Conservation (phyloP, 179 eudicot species). For the Sideroxylon spinosum region DNA sequence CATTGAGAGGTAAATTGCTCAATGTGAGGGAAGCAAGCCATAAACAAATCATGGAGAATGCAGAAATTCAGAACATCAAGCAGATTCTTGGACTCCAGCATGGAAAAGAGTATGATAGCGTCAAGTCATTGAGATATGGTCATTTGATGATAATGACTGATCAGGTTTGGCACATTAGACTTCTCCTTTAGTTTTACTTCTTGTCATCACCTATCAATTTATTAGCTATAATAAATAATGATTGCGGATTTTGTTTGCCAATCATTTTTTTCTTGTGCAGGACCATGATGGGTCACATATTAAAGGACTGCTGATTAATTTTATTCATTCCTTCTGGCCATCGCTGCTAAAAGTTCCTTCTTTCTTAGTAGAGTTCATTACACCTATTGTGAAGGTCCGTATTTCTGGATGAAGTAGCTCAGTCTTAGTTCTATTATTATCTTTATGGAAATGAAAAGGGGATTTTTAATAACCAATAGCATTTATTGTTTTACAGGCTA, state of each 20-base stretch:
- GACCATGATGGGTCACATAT: constrained; percentile 99
- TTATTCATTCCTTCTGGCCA: constrained; percentile 92
- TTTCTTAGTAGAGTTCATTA: constrained; percentile 71
- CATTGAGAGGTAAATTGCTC: constrained; percentile 83
- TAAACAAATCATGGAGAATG: constrained; percentile 68
- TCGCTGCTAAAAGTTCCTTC: constrained; percentile 69
- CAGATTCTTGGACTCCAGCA: constrained; percentile 86
- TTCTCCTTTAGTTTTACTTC: not conserved
- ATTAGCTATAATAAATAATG: not conserved
- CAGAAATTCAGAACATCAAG: constrained; percentile 68
- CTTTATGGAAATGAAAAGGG: not conserved
- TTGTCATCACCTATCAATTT: not conserved
- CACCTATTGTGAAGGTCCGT: constrained; percentile 83
- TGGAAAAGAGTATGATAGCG: constrained; percentile 59
- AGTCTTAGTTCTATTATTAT: not conserved
- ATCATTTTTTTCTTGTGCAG: constrained; percentile 31
- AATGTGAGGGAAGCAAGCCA: constrained; percentile 96
- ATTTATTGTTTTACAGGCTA: constrained; percentile 46
- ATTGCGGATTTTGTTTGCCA: not conserved
- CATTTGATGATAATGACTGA: constrained; percentile 97
- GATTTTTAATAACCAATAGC: not conserved
- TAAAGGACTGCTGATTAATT: constrained; percentile 79
- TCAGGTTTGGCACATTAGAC: constrained; percentile 54
- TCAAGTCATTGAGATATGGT: constrained; percentile 73
- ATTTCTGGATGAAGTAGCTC: not conserved